Conservation (phyloP, 257 asterid species). For the Hygrophila difformis region DNA sequence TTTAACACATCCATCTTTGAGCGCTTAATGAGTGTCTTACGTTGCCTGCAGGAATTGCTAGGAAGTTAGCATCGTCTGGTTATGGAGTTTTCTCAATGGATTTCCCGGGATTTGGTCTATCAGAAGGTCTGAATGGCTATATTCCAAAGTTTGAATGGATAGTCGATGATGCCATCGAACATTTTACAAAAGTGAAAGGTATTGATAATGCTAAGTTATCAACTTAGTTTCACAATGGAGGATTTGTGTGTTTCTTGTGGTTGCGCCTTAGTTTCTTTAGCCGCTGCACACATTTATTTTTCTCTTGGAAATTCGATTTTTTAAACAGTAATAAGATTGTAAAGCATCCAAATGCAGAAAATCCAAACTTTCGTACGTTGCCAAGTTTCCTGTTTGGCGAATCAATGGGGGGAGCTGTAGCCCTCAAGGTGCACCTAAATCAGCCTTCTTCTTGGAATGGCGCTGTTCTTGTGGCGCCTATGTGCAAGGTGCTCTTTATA, state of each 20-base stretch:
- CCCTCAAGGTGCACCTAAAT: constrained; percentile 81
- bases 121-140: constrained; percentile 86
- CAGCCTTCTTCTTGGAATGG: constrained; percentile 85
- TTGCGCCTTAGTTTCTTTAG: too few relatives aligned
- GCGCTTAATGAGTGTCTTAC: constrained; percentile 11
- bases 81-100: constrained; percentile 93
- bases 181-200: constrained; percentile 78
- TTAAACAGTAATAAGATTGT: too few relatives aligned
- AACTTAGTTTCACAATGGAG: background rate
- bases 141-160: constrained; percentile 50
- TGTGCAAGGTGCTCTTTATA: constrained; percentile 96
- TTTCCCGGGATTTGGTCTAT: constrained; percentile 92
- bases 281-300: too few relatives aligned
- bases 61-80: constrained; percentile 73
- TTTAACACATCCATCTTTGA: too few relatives aligned
- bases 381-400: constrained; percentile 87
- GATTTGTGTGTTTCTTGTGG: too few relatives aligned
- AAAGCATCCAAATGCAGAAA: constrained; percentile 59
- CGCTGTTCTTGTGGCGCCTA: constrained; percentile 90
- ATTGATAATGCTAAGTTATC: too few relatives aligned
- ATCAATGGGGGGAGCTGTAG: constrained; percentile 98
- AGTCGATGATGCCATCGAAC: constrained; percentile 74
- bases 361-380: constrained; percentile 30
- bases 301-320: too few relatives aligned
- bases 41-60: constrained; percentile 51